Evolutionary conservation across 345 rosid genomes (phyloP).

Genomic region (Salix koriyanagi): DNA sequence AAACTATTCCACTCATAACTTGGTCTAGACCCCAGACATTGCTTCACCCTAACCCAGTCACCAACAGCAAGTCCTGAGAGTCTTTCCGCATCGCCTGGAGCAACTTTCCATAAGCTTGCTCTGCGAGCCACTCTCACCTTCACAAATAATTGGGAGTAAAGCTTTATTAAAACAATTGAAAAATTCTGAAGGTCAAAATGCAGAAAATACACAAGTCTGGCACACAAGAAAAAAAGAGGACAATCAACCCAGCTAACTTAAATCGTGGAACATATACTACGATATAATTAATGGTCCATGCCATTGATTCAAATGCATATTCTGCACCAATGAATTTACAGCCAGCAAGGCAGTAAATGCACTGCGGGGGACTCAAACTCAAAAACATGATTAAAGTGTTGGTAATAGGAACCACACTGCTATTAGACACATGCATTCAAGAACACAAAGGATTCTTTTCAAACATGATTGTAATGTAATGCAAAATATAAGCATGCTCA

Average conservation of each 20-base stretch:
- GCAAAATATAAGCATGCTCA: conserved; percentile 34
- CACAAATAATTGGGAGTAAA: conserved; percentile 14
- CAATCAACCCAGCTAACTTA: neutral
- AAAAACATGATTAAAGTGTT: neutral
- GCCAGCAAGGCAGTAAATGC: neutral
- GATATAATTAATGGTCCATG: neutral
- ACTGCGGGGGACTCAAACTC: neutral
- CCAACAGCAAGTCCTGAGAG: conserved; percentile 98
- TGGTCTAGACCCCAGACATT: conserved; percentile 83
- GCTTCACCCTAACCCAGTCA: conserved; percentile 97
- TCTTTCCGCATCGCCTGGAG: conserved; percentile 96
- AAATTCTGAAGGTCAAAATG: neutral
- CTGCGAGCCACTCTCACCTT: conserved; percentile 83
- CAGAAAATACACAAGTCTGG: too few species aligned
- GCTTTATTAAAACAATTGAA: neutral
- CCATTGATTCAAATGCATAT: neutral
- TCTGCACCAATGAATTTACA: neutral
- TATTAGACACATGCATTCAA: neutral
- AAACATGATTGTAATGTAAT: neutral
- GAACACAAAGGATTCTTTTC: neutral
- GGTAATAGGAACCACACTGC: neutral
- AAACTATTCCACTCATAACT: conserved; percentile 91
- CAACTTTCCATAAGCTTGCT: conserved; percentile 76
- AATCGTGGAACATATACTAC: neutral
- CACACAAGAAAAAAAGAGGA: neutral